Evolutionary conservation across 1,139 yeast genomes (phyloP), one percentile per base, ranked within the genome.

Genomic region (Pichia sp.): DNA sequence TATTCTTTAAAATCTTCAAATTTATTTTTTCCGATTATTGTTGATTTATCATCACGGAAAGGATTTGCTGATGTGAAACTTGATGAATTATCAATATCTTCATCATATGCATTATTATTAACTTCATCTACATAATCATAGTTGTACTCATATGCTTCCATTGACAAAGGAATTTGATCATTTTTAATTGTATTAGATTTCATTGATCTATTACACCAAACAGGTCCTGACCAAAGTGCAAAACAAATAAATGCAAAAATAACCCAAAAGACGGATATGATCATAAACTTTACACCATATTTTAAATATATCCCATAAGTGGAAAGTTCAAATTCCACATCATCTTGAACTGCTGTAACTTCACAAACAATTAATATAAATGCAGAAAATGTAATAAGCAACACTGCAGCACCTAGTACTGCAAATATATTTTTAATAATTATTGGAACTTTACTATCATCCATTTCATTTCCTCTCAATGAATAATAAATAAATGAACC

Each of bases 231-330:
- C 76, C 76, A 71, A 4, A 53, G 39, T 3, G 46, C 38, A 35
- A 59, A 49, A 3, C 51, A 43, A 1, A 62, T 23, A 9, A 35
- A 39, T 11, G 47, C 10, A 8, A 40, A 38, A 11, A 78, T 78
- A 73, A 12, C 68, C 50, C n/a, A 74, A 9, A 42, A 24, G 5
- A 42, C 28, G 9, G 37, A 26, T 10, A 48, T 10, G 5, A 35
- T 23, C 6, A 45, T 29, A 33, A 35, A 63, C 0, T 56, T 48
- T 0, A 40, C 35, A 0, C 82, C 81, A 30, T 66, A 45, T 41
- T 64, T 64, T 43, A 74, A 55, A 4, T 60, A 47, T 5, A 78
- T 64, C 0, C 82, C 82, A 56, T 67, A 78, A 12, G 59, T 60
- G 0, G 70, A 69, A 37, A 78, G 59, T 30, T 65, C 69, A 0